Conservation (phyloP, 495 filamentous ascomycete species). For the Trichoderma reesei region DNA sequence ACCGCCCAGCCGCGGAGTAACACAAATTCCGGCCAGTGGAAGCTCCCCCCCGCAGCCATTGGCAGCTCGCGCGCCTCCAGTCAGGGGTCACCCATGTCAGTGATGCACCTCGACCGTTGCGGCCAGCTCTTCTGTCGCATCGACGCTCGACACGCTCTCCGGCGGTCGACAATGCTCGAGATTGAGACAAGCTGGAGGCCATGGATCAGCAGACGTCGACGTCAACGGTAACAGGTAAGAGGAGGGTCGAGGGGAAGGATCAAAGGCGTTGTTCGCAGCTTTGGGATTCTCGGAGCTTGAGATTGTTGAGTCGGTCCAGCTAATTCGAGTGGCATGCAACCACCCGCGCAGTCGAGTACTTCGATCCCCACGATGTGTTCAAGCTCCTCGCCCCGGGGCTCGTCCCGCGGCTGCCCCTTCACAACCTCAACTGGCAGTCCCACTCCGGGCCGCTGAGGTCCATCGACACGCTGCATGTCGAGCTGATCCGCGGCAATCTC, state of each 20-base stretch:
- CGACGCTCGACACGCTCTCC: constrained; percentile 5
- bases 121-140: constrained; percentile 3
- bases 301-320: background rate
- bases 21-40: background rate
- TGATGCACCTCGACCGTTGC: background rate
- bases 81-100: constrained; percentile 3
- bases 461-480: constrained; percentile 84
- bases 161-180: constrained; percentile 20
- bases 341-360: constrained; percentile 58
- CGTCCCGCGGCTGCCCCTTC: constrained; percentile 71
- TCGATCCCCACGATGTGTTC: constrained; percentile 81
- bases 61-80: background rate
- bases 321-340: background rate
- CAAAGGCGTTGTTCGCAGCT: background rate
- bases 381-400: constrained; percentile 68
- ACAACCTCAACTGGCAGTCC: constrained; percentile 94
- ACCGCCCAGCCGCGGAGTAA: constrained; percentile 3
- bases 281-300: no score
- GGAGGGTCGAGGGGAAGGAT: background rate
- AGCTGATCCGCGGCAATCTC: constrained; percentile 54
- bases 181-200: constrained; percentile 25
- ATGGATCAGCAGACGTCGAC: constrained; percentile 57
- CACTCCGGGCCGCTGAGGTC: constrained; percentile 81
- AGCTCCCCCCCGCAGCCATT: background rate
- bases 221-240: constrained; percentile 61